Percentiles rank a stretch among this genome's conserved stretches.
Conservation (phyloP, 2,329 filamentous ascomycete genomes). For the Colletotrichum acutatum region DNA sequence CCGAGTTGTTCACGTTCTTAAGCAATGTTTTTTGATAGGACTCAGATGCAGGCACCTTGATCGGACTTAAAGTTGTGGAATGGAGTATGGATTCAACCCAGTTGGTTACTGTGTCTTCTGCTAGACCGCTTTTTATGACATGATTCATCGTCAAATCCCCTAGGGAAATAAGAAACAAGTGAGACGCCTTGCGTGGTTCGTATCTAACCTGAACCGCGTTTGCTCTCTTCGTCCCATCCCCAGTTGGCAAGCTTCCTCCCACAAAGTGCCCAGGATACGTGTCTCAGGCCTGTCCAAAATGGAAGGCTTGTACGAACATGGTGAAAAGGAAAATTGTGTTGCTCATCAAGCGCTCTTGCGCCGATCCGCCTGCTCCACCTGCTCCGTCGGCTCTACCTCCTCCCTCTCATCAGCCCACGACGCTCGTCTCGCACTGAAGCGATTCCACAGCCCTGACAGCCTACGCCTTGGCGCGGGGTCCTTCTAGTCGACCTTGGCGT, state of each 20-base stretch:
- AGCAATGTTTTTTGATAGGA: background rate
- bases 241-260: background rate
- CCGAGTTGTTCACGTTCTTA: background rate
- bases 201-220: conserved; percentile 5
- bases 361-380: background rate
- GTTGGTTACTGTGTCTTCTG: background rate
- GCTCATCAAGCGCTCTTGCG: conserved; percentile 6
- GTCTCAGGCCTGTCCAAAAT: too few species aligned
- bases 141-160: background rate
- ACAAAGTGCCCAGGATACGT: background rate
- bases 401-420: background rate
- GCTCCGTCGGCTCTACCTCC: background rate
- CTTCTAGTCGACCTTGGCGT: conserved; percentile 78
- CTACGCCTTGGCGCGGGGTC: conserved; percentile 22
- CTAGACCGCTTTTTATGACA: conserved; percentile 21
- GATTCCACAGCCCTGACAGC: conserved; percentile 11
- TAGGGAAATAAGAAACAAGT: background rate
- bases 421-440: background rate
- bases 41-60: background rate
- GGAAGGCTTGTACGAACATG: background rate
- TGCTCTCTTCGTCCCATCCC: background rate
- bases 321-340: background rate
- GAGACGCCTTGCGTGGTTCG: background rate
- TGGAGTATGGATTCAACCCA: background rate
- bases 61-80: background rate